These are phyloP conservation scores for Excoecaria cochinchinensis DNA, from an alignment of 345 rosid species.

Conservation along the genomic window DNA sequence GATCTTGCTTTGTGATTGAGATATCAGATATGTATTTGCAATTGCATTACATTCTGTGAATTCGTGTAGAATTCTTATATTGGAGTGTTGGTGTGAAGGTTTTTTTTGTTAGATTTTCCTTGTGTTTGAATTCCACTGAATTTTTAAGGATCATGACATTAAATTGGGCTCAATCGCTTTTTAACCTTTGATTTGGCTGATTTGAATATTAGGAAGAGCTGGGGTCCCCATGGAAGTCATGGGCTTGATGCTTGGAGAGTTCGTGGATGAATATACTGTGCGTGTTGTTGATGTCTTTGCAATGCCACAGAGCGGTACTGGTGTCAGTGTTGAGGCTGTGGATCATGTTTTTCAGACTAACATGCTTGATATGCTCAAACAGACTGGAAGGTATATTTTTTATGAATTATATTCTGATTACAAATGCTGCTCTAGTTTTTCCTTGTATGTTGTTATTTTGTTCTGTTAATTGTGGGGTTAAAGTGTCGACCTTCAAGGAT, in stretches of 20 bases:
- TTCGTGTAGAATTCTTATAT: not conserved
- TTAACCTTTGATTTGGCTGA: not conserved
- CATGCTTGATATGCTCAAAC: slow-evolving; percentile 99
- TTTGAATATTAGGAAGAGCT: slow-evolving; percentile 69
- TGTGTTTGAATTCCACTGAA: not conserved
- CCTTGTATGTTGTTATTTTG: not conserved
- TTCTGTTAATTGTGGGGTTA: not conserved
- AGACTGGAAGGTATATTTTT: slow-evolving; percentile 75
- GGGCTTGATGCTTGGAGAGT: slow-evolving; percentile 99
- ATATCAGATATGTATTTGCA: not conserved
- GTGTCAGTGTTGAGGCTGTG: slow-evolving; percentile 98
- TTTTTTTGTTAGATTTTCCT: not conserved
- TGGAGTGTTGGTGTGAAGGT: not conserved
- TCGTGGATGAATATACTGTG: slow-evolving; percentile 96
- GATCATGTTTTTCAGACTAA: slow-evolving; percentile 98
- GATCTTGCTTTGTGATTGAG: not conserved
- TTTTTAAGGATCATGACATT: not conserved
- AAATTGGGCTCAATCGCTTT: slow-evolving; percentile 4
- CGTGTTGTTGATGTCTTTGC: slow-evolving; percentile 98
- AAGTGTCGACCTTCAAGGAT: too few species aligned
- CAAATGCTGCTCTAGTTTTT: not conserved
- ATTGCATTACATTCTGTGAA: not conserved
- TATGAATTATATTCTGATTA: not conserved
- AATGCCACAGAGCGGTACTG: slow-evolving; percentile 99
- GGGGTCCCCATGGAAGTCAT: slow-evolving; percentile 99